Base-by-base conservation (phyloP, 768 basidiomycete genomes). In the Macrocybe gigantea region DNA sequence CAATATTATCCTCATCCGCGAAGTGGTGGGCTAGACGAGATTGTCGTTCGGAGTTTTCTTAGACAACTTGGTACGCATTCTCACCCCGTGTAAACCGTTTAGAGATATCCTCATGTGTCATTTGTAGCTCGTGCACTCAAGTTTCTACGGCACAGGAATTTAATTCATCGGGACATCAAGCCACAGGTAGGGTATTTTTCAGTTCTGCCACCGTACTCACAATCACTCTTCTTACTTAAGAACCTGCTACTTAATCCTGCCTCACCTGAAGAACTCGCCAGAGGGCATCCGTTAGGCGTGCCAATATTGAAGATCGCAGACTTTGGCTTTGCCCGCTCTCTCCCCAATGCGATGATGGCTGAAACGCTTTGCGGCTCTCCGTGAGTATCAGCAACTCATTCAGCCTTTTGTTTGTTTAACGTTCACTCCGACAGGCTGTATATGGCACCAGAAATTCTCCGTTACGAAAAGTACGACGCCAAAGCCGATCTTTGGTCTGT, bases 401-500 rank as follows among this genome's bases (percentile, higher is more conserved):
- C 40, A 7, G 30, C 44, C 36, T 15, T 1, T 40, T 22, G 2
- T 38, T 39, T 43, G 13, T 8, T 33, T 44, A 40, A 31, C 44
- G 43, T 8, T 48, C 53, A 1, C 15, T 35, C 35, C 14, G 15
- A 13, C 5, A 48, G 93, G 92, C 68, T 99, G 31, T 99, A 99
- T 69, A 99, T 98, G 96, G 96, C 96, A 0, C 96, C 96, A 0
- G 96, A 99, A 67, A 98, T 99, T 57, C 71, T 99, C 8, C 82
- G 90, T 11, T 96, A 96, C 63, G 87, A 98, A 68, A 94, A 94
- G 62, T 98, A 99, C 65, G 93, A 96, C 63, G 94, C 94, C 13
- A 95, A 93, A 63, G 96, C 91, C 8, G 96, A 99, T 62, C 75
- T 99, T 1, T 99, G 96, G 96, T 94, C 92, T 31, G 93, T 98